Percentiles rank a stretch among this genome's conserved stretches.
Evolutionary conservation across 1,284 basidiomycete genomes (phyloP).

Genomic region (Boletus calvinii): DNA sequence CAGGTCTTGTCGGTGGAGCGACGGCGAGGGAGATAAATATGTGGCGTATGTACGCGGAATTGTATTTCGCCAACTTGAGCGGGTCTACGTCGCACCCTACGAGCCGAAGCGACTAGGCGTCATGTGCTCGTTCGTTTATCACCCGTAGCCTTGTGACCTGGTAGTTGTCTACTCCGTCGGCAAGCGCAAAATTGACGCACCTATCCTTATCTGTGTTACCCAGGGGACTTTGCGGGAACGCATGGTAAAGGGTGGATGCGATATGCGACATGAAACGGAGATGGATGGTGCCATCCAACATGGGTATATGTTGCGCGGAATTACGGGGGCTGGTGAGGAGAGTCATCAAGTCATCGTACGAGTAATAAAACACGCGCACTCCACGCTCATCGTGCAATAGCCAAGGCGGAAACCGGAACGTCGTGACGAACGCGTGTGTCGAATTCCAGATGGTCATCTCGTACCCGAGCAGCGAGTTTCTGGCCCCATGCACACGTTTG

Average conservation of each 20-base stretch:
- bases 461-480: conserved; percentile 9
- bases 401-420: neutral
- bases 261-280: conserved; percentile 8
- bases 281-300: neutral
- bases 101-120: neutral
- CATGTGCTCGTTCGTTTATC: neutral
- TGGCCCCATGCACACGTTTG: neutral
- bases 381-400: conserved; percentile 6
- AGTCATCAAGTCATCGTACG: neutral
- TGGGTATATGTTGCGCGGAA: neutral
- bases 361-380: conserved; percentile 20
- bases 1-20: neutral
- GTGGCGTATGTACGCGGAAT: neutral
- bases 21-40: neutral
- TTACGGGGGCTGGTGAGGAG: conserved; percentile 1
- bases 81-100: neutral
- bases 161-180: neutral
- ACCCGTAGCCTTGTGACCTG: neutral
- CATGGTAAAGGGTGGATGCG: neutral
- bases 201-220: neutral
- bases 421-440: conserved; percentile 16
- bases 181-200: neutral
- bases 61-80: neutral
- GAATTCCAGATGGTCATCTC: conserved; percentile 4
- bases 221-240: conserved; percentile 2